Conservation (phyloP, 257 asterid species). For the Solanum infundibuliforme region DNA sequence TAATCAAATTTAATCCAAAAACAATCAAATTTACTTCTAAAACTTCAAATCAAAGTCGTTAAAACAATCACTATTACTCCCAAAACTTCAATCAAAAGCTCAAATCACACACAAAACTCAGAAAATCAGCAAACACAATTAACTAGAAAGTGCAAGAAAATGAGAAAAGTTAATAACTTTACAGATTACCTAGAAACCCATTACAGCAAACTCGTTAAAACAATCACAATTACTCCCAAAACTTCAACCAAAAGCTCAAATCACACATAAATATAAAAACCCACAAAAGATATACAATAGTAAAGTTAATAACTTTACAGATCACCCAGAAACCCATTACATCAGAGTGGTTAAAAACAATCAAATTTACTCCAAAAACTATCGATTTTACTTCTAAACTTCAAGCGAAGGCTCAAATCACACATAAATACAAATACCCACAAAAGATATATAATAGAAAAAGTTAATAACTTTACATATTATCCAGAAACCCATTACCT, state of each 20-base stretch:
- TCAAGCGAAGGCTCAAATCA: background rate
- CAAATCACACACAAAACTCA: background rate
- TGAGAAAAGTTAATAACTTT: background rate
- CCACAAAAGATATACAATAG: background rate
- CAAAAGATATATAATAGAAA: background rate
- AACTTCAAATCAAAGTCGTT: slow-evolving; percentile 31
- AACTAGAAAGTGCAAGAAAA: background rate
- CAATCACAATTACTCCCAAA: background rate
- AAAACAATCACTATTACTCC: background rate
- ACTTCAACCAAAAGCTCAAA: background rate
- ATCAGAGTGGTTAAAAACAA: slow-evolving; percentile 36
- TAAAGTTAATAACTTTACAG: slow-evolving; percentile 1
- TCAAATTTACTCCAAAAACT: background rate
- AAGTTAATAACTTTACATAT: slow-evolving; percentile 4
- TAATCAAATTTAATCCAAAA: background rate
- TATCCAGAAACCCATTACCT: slow-evolving; percentile 1
- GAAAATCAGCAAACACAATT: background rate
- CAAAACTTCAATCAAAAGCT: background rate
- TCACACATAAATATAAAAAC: background rate
- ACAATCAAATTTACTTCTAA: background rate
- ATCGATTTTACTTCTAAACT: background rate
- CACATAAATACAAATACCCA: background rate
- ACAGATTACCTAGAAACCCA: background rate
- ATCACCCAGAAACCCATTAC: background rate
- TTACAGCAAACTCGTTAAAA: slow-evolving; percentile 32